phyloP scores from a whole-genome alignment of 2,329 filamentous ascomycete species.

The Fusarium nodosum region DNA sequence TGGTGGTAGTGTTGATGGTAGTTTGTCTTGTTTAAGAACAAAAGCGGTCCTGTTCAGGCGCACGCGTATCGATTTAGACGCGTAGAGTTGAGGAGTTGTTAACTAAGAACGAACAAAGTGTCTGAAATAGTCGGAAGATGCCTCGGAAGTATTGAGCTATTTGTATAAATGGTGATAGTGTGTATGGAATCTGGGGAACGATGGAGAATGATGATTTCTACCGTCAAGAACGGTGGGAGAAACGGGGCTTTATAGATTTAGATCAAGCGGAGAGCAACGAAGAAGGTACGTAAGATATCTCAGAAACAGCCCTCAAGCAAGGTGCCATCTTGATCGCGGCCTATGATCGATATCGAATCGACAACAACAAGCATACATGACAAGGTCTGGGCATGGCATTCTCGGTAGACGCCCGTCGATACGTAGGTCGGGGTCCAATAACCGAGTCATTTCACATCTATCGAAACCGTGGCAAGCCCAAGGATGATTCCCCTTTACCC shows the following conservation, averaged over 20 bases:
- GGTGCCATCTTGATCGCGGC: constrained; percentile 32
- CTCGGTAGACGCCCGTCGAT: constrained; percentile 41
- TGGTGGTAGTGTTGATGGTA: neutral
- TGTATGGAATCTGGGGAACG: constrained; percentile 38
- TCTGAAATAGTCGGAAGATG: constrained; percentile 6
- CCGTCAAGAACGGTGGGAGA: constrained; percentile 60
- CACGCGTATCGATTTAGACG: constrained; percentile 31
- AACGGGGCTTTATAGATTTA: constrained; percentile 53
- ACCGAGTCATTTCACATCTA: constrained; percentile 42
- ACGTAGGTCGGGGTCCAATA: constrained; percentile 43
- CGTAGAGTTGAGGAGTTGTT: constrained; percentile 7
- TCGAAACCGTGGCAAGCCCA: constrained; percentile 43
- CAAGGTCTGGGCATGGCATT: constrained; percentile 14
- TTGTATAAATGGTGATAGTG: constrained; percentile 34
- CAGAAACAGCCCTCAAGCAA: constrained; percentile 28
- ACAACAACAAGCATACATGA: constrained; percentile 16
- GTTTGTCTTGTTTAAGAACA: constrained; percentile 19
- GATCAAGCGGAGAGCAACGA: constrained; percentile 22
- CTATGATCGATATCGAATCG: constrained; percentile 42
- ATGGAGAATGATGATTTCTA: constrained; percentile 48
- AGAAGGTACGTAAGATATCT: constrained; percentile 34
- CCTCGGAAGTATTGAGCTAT: constrained; percentile 23
- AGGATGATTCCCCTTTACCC: constrained; percentile 41
- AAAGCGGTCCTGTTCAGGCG: constrained; percentile 42
- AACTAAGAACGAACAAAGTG: neutral